A percentile compares a stretch with the other conserved stretches of the same genome.
Conservation (phyloP, 2,329 filamentous ascomycete genomes). For the Fusarium lyarnte region DNA sequence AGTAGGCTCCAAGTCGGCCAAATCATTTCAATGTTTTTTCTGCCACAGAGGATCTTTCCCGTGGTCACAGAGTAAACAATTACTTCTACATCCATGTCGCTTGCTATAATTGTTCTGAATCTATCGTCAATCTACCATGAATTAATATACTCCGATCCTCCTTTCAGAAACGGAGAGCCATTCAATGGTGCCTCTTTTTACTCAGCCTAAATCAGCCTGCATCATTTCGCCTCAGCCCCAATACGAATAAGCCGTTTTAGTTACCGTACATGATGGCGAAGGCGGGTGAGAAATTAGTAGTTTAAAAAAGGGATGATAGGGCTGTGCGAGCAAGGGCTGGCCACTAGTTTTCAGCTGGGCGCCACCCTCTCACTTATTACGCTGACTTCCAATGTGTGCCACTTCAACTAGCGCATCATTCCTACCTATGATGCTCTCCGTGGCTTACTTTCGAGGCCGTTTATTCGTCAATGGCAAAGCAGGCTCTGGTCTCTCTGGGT, state of each 20-base stretch:
- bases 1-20: neutral
- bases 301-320: neutral
- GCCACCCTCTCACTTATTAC: neutral
- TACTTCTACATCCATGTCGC: too few relatives aligned
- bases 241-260: neutral
- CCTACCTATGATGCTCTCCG: neutral
- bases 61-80: fast-evolving
- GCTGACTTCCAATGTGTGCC: neutral
- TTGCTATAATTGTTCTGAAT: too few relatives aligned
- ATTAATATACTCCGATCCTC: neutral
- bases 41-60: too few relatives aligned
- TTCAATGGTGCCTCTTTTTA: too few relatives aligned
- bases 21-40: too few relatives aligned
- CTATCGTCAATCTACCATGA: fast-evolving
- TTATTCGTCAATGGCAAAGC: slow-evolving; percentile 5
- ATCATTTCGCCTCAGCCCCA: neutral
- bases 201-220: neutral
- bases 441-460: neutral
- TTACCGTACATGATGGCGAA: neutral
- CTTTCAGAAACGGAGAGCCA: neutral
- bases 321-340: neutral
- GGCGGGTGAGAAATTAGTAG: slow-evolving; percentile 19
- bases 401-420: neutral
- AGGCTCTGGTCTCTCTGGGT: neutral
- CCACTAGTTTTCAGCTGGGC: slow-evolving; percentile 17